Evolutionary conservation across 2,329 filamentous ascomycete genomes (phyloP).

Genomic region (Ceratocystis destructans): DNA sequence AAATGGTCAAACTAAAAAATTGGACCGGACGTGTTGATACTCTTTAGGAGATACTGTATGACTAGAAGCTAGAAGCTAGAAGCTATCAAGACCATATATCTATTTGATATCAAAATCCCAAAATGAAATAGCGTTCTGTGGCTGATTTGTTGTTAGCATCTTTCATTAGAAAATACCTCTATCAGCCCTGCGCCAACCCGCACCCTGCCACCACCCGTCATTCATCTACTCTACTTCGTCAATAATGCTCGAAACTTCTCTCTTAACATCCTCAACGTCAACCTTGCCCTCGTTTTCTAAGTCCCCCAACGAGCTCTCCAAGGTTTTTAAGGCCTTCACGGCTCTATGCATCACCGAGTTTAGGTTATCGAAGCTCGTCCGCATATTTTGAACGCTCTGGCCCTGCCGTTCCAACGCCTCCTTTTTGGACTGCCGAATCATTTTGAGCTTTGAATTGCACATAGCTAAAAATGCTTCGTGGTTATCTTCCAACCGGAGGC

Average conservation of each 20-base stretch:
- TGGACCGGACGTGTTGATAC: too few species aligned
- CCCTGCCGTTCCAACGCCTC: background rate
- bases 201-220: background rate
- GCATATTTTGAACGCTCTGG: background rate
- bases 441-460: slow-evolving; percentile 8
- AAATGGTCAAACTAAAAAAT: too few species aligned
- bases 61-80: too few species aligned
- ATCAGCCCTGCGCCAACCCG: background rate
- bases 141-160: background rate
- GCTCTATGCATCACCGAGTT: slow-evolving; percentile 6
- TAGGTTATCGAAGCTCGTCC: background rate
- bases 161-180: background rate
- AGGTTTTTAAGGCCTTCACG: background rate
- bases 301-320: slow-evolving; percentile 1
- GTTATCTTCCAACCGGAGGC: slow-evolving; percentile 9
- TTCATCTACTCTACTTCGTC: background rate
- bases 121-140: too few species aligned
- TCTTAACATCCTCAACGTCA: background rate
- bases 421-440: slow-evolving; percentile 1
- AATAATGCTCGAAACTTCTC: slow-evolving; percentile 11
- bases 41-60: too few species aligned
- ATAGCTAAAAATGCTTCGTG: slow-evolving; percentile 7
- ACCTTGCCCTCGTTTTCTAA: background rate
- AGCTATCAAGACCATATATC: too few species aligned
- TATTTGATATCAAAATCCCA: too few species aligned